Percentiles rank a stretch among this genome's conserved stretches.
phyloP scores from a whole-genome alignment of 108 stramenopile genomes.

The Conticribra weissflogii region DNA sequence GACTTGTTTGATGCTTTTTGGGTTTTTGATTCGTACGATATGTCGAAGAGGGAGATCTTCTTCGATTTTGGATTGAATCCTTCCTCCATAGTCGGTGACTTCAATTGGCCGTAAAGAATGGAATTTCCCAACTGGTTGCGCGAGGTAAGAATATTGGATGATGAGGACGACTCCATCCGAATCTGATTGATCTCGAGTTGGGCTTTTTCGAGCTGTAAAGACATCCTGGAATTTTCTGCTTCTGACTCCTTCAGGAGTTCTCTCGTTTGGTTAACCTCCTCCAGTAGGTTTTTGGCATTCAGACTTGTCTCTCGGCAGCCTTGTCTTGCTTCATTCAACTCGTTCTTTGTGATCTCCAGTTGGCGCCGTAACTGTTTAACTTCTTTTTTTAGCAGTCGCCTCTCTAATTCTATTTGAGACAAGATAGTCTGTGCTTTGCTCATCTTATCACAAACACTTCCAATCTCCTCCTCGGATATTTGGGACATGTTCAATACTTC shows the following conservation, averaged over 20 bases:
- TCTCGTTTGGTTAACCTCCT: background rate
- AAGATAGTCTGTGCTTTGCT: slow-evolving; percentile 15
- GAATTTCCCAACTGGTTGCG: slow-evolving; percentile 22
- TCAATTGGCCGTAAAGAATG: slow-evolving; percentile 13
- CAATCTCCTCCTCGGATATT: slow-evolving; percentile 3
- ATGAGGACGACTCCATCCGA: slow-evolving; percentile 14
- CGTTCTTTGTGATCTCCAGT: slow-evolving; percentile 16
- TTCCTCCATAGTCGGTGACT: background rate
- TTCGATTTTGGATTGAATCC: background rate
- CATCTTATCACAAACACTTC: slow-evolving; percentile 10
- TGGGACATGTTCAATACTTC: slow-evolving; percentile 7
- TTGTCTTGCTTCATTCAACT: background rate
- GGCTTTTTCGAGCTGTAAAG: background rate
- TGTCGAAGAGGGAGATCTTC: slow-evolving; percentile 17
- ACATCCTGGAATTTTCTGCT: slow-evolving; percentile 22
- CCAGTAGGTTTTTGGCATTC: background rate
- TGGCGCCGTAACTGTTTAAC: slow-evolving; percentile 19
- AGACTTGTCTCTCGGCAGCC: background rate
- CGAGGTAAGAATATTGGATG: background rate
- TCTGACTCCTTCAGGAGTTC: slow-evolving; percentile 1
- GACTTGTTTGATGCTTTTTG: slow-evolving; percentile 1
- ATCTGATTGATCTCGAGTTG: background rate
- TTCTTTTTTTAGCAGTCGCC: slow-evolving; percentile 27
- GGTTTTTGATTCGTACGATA: slow-evolving; percentile 20
- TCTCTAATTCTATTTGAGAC: slow-evolving; percentile 13